Evolutionary conservation across 495 filamentous ascomycete species (phyloP), one percentile per base, ranked within the genome.

Genomic region (Penicillium turbatum): DNA sequence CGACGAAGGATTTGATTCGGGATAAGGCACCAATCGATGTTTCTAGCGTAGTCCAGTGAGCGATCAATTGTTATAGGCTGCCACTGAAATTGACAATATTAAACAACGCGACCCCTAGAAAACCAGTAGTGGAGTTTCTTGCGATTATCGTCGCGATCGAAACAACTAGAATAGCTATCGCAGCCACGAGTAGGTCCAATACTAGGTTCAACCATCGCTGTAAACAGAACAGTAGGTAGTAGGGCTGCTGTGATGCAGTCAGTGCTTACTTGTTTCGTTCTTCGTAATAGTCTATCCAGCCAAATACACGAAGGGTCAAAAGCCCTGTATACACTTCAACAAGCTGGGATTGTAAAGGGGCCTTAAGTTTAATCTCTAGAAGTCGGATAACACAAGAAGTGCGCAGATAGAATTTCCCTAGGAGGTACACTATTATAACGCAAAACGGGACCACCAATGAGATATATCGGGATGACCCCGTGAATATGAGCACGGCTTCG

Each of bases 311-410:
- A 51, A 93, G 88, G 11, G 83, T 90, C 26, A 80, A 65, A 0
- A 89, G 76, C 12, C 88, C 89, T 0, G 76, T 75, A 4, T 90
- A 71, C 0, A 80, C 77, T 10, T 85, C 83, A 0, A 80, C 74
- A 56, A 92, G 89, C 38, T 84, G 81, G 44, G 89, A 85, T 60
- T 88, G 91, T 0, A 92, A 78, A 0, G 86, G 87, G 6, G 71
- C 66, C 55, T 79, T 79, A 8, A 72, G 63, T 54, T 84, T 77
- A 6, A 82, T 74, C 48, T 85, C 82, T 2, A 86, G 61, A 0
- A 84, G 56, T 16, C 82, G 75, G 21, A 24, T 3, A 86, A 48
- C 54, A 2, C 21, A 4, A 24, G 21, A 24, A 24, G 21, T 24
- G 21, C 21, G 21, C 2, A 24, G 21, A 24, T 24, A 24, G 21